These are phyloP conservation scores for Chalciporus pseudorubinellus DNA, from an alignment of 768 basidiomycete species.

Conservation along the genomic window DNA sequence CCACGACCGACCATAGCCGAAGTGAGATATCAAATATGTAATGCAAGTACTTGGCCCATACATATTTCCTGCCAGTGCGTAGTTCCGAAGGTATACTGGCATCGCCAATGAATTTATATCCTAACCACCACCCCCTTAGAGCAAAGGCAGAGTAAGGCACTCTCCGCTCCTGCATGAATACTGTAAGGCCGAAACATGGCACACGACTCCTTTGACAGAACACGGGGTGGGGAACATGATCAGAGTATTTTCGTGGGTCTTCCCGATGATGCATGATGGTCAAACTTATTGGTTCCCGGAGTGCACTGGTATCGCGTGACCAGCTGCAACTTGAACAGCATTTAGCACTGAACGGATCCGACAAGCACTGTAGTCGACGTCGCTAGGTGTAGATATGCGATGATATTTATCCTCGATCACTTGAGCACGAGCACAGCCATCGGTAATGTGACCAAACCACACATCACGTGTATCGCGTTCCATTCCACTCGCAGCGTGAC, in stretches of 20 bases:
- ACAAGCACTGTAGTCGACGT: too few species aligned
- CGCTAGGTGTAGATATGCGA: too few species aligned
- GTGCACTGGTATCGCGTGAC: too few species aligned
- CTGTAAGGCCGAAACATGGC: neutral
- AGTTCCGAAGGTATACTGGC: neutral
- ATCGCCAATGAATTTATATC: neutral
- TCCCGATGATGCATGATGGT: neutral
- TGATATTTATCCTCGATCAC: too few species aligned
- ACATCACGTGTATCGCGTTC: conserved; percentile 24
- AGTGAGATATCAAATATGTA: neutral
- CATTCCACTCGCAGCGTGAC: conserved; percentile 1
- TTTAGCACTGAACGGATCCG: too few species aligned
- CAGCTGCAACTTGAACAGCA: too few species aligned
- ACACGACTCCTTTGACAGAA: neutral
- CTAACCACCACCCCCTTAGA: neutral
- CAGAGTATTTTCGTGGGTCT: neutral
- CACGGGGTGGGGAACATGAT: neutral
- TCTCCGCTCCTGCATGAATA: neutral
- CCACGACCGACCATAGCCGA: neutral
- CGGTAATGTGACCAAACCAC: neutral
- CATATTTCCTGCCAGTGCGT: neutral
- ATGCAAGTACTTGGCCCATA: neutral
- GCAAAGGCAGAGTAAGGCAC: neutral
- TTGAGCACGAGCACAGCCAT: too few species aligned
- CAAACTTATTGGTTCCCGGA: neutral